A percentile compares a stretch with the other conserved stretches of the same genome.
phyloP scores from a whole-genome alignment of 805 yeast species.

The Monosporozyma solicola region DNA sequence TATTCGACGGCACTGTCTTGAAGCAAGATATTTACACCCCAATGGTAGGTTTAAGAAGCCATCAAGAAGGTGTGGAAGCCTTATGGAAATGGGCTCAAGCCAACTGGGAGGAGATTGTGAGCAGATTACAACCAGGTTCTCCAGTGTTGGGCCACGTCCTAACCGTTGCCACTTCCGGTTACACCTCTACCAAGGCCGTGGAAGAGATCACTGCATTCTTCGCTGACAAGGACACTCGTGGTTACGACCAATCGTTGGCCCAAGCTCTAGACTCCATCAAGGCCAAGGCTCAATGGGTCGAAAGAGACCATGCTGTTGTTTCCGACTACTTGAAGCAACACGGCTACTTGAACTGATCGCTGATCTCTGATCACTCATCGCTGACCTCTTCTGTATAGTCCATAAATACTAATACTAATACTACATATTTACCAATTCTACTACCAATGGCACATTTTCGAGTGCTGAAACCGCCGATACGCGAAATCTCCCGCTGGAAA shows the following conservation, averaged over 20 bases:
- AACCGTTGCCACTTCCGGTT: constrained; percentile 47
- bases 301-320: constrained; percentile 43
- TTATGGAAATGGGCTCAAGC: constrained; percentile 65
- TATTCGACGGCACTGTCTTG: constrained; percentile 50
- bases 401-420: background rate
- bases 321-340: constrained; percentile 39
- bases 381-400: no score
- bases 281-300: constrained; percentile 48
- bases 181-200: constrained; percentile 46
- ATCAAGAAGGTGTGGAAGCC: constrained; percentile 54
- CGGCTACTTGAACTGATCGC: constrained; percentile 17
- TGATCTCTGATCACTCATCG: no score
- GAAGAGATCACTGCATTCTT: constrained; percentile 44
- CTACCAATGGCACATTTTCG: no score
- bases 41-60: constrained; percentile 58
- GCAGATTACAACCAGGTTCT: constrained; percentile 68
- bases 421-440: no score
- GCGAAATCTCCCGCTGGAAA: no score
- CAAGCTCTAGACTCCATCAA: constrained; percentile 53
- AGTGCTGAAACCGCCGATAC: no score
- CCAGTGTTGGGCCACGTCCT: constrained; percentile 73
- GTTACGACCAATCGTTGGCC: constrained; percentile 53
- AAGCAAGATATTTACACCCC: constrained; percentile 73
- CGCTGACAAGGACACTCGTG: constrained; percentile 43
- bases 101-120: constrained; percentile 62